These are phyloP conservation scores for Aspergillus sojae DNA, from an alignment of 2,329 filamentous ascomycete species.

Conservation along the genomic window DNA sequence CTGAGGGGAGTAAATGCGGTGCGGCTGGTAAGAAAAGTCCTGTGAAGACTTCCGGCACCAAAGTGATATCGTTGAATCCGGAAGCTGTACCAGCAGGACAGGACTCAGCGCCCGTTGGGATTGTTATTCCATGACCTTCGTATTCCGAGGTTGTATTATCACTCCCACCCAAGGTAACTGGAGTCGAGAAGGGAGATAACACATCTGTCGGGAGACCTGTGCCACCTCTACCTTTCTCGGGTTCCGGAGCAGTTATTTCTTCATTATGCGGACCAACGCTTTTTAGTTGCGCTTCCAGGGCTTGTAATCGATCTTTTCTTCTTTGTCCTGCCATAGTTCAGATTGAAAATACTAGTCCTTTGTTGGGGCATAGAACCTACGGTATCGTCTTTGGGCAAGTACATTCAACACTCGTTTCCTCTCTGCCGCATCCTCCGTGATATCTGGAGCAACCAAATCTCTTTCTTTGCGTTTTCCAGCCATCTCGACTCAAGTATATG, in stretches of 20 bases:
- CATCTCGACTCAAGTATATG: neutral
- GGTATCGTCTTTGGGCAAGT: slow-evolving; percentile 58
- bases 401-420: slow-evolving; percentile 59
- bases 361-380: slow-evolving; percentile 17
- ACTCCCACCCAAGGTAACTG: neutral
- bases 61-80: neutral
- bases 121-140: neutral
- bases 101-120: neutral
- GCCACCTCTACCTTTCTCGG: neutral
- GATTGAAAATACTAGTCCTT: neutral
- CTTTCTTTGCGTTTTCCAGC: slow-evolving; percentile 8
- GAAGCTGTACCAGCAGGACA: neutral
- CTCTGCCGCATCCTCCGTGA: slow-evolving; percentile 52
- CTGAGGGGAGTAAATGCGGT: neutral
- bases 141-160: neutral
- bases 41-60: neutral
- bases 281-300: slow-evolving; percentile 17
- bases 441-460: slow-evolving; percentile 12
- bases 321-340: slow-evolving; percentile 15
- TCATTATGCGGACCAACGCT: neutral
- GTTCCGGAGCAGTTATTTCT: neutral
- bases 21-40: neutral
- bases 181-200: neutral
- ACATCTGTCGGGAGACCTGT: neutral
- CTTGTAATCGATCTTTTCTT: slow-evolving; percentile 21